Evolutionary conservation across 2,329 filamentous ascomycete species (phyloP), one percentile per base, ranked within the genome.

Genomic region (Colletotrichum navitas): DNA sequence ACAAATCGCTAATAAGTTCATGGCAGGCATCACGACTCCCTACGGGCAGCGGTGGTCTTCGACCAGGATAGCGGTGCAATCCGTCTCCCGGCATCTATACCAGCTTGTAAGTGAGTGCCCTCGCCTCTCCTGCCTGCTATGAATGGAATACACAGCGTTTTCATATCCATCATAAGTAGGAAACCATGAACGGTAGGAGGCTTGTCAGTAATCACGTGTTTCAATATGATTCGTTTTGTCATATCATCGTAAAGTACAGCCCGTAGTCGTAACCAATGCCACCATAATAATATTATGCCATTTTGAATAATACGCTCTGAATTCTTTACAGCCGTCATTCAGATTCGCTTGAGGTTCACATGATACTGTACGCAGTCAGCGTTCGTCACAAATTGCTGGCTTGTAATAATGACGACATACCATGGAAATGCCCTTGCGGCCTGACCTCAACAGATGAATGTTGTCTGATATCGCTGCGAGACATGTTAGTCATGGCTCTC

Each of bases 381-480:
- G 11, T 21, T 21, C 14, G 51, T n/a, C n/a, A 16, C 7, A 56
- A 26, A 21, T 5, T n/a, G 21, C 10, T 11, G 3, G 47, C 21
- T 18, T 18, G n/a, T 18, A 5, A 26, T 36, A 21, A 5, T 14
- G 34, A 26, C 34, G 18, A 73, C 79, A 72, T 74, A 83, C 81
- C 77, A 81, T 77, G 68, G 78, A 75, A 21, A 80, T 66, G 24
- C 76, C 74, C 69, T 81, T 79, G 4, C 76, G 75, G 52, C 77
- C 77, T 32, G 75, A 74, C 61, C 75, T 75, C 39, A 82, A 63
- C 41, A 80, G 76, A 60, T 79, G 77, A 21, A 82, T 75, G 63
- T 83, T 79, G n/a, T 80, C 74, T 47, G 80, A 78, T 62, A 83
- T 81, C 21, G 76, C 81, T 83, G 41, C 32, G 14, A 26, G 12